Percentiles rank a stretch among this genome's conserved stretches.
Evolutionary conservation across 2,329 filamentous ascomycete genomes (phyloP).

Genomic region (Pyrenophora seminiperda): DNA sequence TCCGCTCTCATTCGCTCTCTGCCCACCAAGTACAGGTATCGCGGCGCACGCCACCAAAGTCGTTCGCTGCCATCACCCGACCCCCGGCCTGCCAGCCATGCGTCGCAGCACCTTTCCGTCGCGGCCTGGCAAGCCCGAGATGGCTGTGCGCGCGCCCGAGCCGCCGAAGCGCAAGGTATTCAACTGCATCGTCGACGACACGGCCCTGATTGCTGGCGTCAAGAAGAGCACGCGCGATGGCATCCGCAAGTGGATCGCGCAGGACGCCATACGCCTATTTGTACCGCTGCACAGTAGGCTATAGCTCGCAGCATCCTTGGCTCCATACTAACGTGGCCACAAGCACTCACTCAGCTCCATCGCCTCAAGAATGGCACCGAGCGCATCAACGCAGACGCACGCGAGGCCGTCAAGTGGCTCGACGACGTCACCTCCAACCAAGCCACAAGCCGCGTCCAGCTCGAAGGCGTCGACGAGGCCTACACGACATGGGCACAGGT

Average conservation of each 20-base stretch:
- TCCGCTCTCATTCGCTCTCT: constrained; percentile 4
- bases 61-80: constrained; percentile 12
- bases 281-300: constrained; percentile 58
- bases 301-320: constrained; percentile 5
- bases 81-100: constrained; percentile 27
- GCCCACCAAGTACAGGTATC: too few species aligned
- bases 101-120: constrained; percentile 40
- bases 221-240: constrained; percentile 59
- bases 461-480: constrained; percentile 56
- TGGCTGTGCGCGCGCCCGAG: constrained; percentile 34
- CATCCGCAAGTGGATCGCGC: constrained; percentile 58
- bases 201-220: constrained; percentile 56
- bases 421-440: constrained; percentile 56
- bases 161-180: constrained; percentile 54
- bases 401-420: constrained; percentile 57
- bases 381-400: constrained; percentile 52
- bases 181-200: constrained; percentile 61
- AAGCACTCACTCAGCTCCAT: constrained; percentile 55
- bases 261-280: constrained; percentile 57
- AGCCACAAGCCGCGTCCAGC: constrained; percentile 45
- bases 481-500: constrained; percentile 57
- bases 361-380: constrained; percentile 51
- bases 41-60: constrained; percentile 10
- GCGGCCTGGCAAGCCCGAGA: constrained; percentile 34
- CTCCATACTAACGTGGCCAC: constrained; percentile 26